Conservation (phyloP, 1,139 yeast genomes). For the Suhomyces panamericanus region DNA sequence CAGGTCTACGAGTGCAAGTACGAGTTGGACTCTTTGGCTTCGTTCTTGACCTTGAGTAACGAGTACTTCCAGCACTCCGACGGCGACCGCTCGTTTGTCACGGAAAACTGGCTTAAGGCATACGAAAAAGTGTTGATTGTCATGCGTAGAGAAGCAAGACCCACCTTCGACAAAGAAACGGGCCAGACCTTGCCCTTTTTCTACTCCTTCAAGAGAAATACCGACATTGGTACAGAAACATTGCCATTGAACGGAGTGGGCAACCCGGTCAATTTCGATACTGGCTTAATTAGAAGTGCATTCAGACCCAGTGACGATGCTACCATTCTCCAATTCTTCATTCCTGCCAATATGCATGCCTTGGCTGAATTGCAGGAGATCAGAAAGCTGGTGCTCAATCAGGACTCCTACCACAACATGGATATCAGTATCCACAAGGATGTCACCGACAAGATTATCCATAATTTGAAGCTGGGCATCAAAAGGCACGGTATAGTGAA, state of each 20-base stretch:
- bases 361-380: conserved; percentile 56
- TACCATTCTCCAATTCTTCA: conserved; percentile 72
- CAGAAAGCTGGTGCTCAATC: conserved; percentile 22
- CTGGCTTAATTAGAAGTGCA: conserved; percentile 80
- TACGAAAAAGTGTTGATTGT: conserved; percentile 53
- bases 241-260: conserved; percentile 77
- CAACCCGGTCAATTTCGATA: conserved; percentile 71
- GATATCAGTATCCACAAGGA: conserved; percentile 16
- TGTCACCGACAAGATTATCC: conserved; percentile 38
- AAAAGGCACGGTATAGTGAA: conserved; percentile 61
- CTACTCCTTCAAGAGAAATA: conserved; percentile 71
- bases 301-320: conserved; percentile 93
- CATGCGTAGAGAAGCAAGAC: conserved; percentile 57
- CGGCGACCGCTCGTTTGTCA: conserved; percentile 52
- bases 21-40: conserved; percentile 83
- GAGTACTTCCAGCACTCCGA: conserved; percentile 62
- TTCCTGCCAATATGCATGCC: conserved; percentile 85
- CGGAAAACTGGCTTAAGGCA: conserved; percentile 60
- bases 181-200: conserved; percentile 54
- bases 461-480: conserved; percentile 55
- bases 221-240: conserved; percentile 80
- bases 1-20: conserved; percentile 86
- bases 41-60: conserved; percentile 71
- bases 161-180: conserved; percentile 58
- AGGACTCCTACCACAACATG: conserved; percentile 10